Base-by-base conservation (phyloP, 257 asterid species). In the Cynanchum wilfordii region DNA sequence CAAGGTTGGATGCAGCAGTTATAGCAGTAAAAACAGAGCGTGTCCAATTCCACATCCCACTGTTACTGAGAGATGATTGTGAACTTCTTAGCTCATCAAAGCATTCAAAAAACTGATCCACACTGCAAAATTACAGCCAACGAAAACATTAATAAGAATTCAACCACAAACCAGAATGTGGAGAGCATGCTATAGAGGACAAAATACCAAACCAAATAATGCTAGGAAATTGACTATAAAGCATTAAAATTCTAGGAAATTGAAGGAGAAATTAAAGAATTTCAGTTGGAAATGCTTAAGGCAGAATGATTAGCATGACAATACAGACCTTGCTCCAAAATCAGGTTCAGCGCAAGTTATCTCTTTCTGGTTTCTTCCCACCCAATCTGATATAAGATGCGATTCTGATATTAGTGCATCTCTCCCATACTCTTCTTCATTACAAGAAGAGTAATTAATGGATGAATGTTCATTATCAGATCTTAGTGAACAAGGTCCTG, bases 21-120 rank as follows among this genome's bases (percentile, higher is more conserved):
- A 95, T 87, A 54, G 97, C 99, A 74, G 90, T 95, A 76, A 89
- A 93, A 66, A 95, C 87, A 40, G 98, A 95, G 80, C 89, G 86
- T 57, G 99, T 92, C 99, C 99, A 95, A 77, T 87, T 92, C 98
- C 96, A 95, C 90, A 92, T 80, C 83, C 95, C 97, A 78, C 99
- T 90, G 82, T 81, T 89, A 82, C 98, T 98, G 77, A 95, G 74
- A 71, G 96, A 95, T 77, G 99, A 90, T 81, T 92, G 98, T 10
- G 99, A 95, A 78, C 82, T 89, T 87, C 98, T 87, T 50, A 95
- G 83, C 45, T 87, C 99, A 85, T 95, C 99, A 75, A 92, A 84
- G 81, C 99, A 95, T 85, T 92, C 98, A 72, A 95, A 95, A 79
- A 95, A 95, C 84, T 95, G 99, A 84, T 95, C 91, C 87, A 92